Base-by-base conservation (phyloP, 768 basidiomycete species). In the Podaxis sp. region DNA sequence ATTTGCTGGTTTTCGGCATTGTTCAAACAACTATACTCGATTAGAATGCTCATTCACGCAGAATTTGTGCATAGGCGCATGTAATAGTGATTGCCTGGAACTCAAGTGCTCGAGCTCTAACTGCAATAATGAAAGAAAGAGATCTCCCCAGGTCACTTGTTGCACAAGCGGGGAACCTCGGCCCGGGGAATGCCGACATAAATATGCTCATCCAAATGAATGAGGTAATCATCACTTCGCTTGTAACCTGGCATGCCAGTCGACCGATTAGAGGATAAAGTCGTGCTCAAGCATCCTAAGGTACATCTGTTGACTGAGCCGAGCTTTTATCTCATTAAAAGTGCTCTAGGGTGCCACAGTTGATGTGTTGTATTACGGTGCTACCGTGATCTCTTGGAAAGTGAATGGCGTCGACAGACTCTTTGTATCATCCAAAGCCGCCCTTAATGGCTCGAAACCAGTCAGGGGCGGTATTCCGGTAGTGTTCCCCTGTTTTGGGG, bases 401-500 rank as follows among this genome's bases (percentile, higher is more conserved):
- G 75, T 83, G 5, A 71, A 76, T 3, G 78, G 78, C 36, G 65
- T 64, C 40, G 61, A 67, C 21, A 78, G 90, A 10, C 76, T 97
- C 27, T 98, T 95, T 66, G 77, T 96, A 4, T 93, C 91, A 9
- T 80, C 82, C 10, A 93, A 91, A 70, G 87, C 95, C 1, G 74
- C 77, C 6, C 75, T 94, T 1, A 93, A 96, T 67, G 91, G 91
- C 1, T 83, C 84, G 38, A 94, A 92, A 74, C 85, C 93, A 1
- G 78, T 83, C 32, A 72, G 82, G 59, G 83, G 82, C 10, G 82
- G 82, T 10, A 82, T 83, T 21, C 83, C 83, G 10, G 70, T 83
- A 38, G 87, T 92, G 46, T 97, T 94, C 72, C 88, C 90, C 46
- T 93, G 90, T 75, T 98, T 98, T 68, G 95, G 96, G 2, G 79